Conservation (phyloP, 2,329 filamentous ascomycete genomes). For the Trichoderma polysporum region DNA sequence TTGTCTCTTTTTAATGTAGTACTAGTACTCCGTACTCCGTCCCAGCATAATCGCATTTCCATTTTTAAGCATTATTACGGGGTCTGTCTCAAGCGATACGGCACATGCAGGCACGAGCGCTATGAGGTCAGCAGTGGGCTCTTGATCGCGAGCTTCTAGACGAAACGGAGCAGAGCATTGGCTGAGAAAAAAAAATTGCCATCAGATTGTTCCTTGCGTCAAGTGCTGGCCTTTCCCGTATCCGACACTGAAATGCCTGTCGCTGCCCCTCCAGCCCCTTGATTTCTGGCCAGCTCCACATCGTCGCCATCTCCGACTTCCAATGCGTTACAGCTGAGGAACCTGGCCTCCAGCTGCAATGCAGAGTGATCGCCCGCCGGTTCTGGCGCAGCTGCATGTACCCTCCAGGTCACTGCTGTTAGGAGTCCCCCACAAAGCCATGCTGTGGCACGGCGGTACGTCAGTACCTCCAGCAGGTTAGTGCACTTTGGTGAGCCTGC, state of each 20-base stretch:
- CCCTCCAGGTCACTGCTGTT: slow-evolving; percentile 8
- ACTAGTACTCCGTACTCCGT: not conserved
- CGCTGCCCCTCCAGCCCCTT: slow-evolving; percentile 24
- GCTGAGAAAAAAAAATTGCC: not conserved
- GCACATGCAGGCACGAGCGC: slow-evolving; percentile 15
- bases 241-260: slow-evolving; percentile 19
- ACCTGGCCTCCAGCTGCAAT: not conserved
- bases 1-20: not conserved
- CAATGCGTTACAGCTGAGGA: not conserved
- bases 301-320: slow-evolving; percentile 17
- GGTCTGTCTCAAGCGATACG: not conserved
- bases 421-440: slow-evolving; percentile 20
- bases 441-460: slow-evolving; percentile 14
- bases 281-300: slow-evolving; percentile 23
- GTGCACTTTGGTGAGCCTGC: slow-evolving; percentile 21
- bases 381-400: not conserved
- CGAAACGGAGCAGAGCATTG: slow-evolving; percentile 1
- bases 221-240: not conserved
- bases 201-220: slow-evolving; percentile 20
- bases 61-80: not conserved
- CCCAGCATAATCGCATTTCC: not conserved
- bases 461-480: slow-evolving; percentile 10
- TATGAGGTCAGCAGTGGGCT: slow-evolving; percentile 18
- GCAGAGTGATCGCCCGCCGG: not conserved
- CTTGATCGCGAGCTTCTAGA: slow-evolving; percentile 8